A percentile compares a stretch with the other conserved stretches of the same genome.
These are phyloP conservation scores for Raffaelea albimanens DNA, from an alignment of 2,329 filamentous ascomycete genomes.

Conservation along the genomic window DNA sequence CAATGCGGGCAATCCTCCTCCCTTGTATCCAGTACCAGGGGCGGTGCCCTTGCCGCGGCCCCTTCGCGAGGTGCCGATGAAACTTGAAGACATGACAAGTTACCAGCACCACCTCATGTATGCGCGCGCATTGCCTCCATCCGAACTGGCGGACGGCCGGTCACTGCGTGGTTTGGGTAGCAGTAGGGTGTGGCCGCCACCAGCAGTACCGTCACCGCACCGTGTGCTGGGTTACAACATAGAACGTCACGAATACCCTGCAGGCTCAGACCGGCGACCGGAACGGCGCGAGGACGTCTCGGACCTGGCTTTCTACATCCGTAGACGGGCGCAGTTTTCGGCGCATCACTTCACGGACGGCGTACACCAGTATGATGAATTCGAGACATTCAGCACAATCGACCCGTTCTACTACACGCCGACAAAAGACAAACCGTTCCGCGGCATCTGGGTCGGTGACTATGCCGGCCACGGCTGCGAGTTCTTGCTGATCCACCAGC, in stretches of 20 bases:
- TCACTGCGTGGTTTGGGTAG: conserved; percentile 29
- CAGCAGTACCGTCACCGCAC: conserved; percentile 53
- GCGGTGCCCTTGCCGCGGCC: conserved; percentile 18
- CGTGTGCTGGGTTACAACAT: conserved; percentile 33
- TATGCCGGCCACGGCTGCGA: conserved; percentile 84
- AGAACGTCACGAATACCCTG: conserved; percentile 16
- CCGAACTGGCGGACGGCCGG: conserved; percentile 23
- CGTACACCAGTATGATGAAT: conserved; percentile 9
- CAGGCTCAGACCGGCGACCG: conserved; percentile 29
- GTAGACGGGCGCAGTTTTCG: conserved; percentile 45
- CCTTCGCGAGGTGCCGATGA: conserved; percentile 46
- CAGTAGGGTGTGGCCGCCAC: conserved; percentile 65
- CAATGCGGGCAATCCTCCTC: too few species aligned
- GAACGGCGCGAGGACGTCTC: conserved; percentile 49
- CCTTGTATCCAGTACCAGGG: too few species aligned
- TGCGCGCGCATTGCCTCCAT: conserved; percentile 37
- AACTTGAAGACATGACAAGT: conserved; percentile 27
- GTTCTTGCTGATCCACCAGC: conserved; percentile 75
- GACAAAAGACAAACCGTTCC: conserved; percentile 68
- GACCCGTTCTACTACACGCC: conserved; percentile 70
- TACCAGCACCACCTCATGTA: conserved; percentile 63
- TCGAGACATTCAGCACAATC: conserved; percentile 61
- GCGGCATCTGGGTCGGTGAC: conserved; percentile 88
- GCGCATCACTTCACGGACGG: conserved; percentile 51
- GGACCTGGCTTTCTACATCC: conserved; percentile 61